A percentile compares a stretch with the other conserved stretches of the same genome.
Conservation (phyloP, 768 basidiomycete genomes). For the Infundibulicybe gibba region DNA sequence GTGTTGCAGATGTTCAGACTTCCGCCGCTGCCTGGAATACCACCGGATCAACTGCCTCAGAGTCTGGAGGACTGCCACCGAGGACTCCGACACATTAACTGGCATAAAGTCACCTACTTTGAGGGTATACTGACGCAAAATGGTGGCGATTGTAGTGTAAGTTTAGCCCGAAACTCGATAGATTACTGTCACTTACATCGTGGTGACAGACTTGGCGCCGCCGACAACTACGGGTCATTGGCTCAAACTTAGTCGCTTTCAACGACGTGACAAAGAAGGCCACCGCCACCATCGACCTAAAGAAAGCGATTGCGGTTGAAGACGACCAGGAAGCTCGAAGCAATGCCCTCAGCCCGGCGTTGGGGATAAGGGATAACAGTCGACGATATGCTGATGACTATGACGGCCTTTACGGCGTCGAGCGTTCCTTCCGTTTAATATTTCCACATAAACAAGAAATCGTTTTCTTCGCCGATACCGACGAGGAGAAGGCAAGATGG, state of each 20-base stretch:
- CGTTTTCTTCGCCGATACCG: constrained; percentile 86
- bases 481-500: constrained; percentile 87
- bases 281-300: constrained; percentile 86
- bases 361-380: constrained; percentile 28
- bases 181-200: constrained; percentile 5
- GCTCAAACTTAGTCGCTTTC: constrained; percentile 83
- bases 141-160: constrained; percentile 88
- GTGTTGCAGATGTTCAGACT: constrained; percentile 88
- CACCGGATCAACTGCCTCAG: constrained; percentile 77
- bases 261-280: constrained; percentile 92
- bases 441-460: constrained; percentile 81
- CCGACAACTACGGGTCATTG: constrained; percentile 79
- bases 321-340: constrained; percentile 67
- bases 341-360: constrained; percentile 41
- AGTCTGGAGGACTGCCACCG: constrained; percentile 90
- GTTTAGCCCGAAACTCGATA: constrained; percentile 21
- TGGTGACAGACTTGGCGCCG: constrained; percentile 70
- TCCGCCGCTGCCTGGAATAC: constrained; percentile 82
- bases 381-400: constrained; percentile 50
- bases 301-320: constrained; percentile 73
- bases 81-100: constrained; percentile 84
- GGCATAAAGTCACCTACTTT: constrained; percentile 94
- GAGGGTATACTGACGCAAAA: constrained; percentile 90
- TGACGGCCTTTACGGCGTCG: constrained; percentile 64
- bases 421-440: constrained; percentile 80